These are phyloP conservation scores for Amyloporia xantha DNA, from an alignment of 768 basidiomycete genomes.

Conservation along the genomic window DNA sequence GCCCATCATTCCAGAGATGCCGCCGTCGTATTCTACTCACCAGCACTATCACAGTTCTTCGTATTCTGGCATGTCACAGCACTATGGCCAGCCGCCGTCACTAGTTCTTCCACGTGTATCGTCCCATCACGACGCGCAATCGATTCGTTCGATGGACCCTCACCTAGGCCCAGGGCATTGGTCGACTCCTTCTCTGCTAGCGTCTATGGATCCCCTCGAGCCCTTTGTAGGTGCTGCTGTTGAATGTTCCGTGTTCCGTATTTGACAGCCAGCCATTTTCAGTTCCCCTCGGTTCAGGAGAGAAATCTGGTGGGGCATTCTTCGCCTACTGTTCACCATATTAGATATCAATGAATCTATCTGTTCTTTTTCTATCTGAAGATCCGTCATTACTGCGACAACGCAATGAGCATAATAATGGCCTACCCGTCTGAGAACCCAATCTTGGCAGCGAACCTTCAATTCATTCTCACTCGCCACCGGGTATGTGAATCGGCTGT, in stretches of 20 bases:
- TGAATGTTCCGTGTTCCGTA: too few relatives aligned
- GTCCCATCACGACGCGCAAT: constrained; percentile 27
- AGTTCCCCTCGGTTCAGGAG: constrained; percentile 39
- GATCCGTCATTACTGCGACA: constrained; percentile 38
- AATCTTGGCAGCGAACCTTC: constrained; percentile 34
- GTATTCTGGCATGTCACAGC: constrained; percentile 32
- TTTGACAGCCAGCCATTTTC: too few relatives aligned
- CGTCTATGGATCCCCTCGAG: constrained; percentile 49
- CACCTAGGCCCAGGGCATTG: constrained; percentile 45
- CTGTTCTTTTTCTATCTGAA: constrained; percentile 27
- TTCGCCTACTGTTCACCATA: constrained; percentile 39
- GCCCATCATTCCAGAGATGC: constrained; percentile 54
- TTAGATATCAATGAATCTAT: constrained; percentile 45
- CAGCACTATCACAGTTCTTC: constrained; percentile 44
- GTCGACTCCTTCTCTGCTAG: constrained; percentile 39
- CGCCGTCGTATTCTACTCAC: constrained; percentile 38
- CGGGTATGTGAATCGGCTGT: constrained; percentile 30
- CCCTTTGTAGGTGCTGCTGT: constrained; percentile 48
- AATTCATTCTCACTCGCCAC: constrained; percentile 34
- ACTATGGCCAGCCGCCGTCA: constrained; percentile 20
- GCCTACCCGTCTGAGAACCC: constrained; percentile 38
- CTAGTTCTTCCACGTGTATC: constrained; percentile 34
- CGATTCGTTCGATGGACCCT: constrained; percentile 46
- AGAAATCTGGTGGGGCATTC: constrained; percentile 41
- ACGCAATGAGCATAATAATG: constrained; percentile 41